phyloP scores from a whole-genome alignment of 495 filamentous ascomycete genomes.

The Penicillium daleae region DNA sequence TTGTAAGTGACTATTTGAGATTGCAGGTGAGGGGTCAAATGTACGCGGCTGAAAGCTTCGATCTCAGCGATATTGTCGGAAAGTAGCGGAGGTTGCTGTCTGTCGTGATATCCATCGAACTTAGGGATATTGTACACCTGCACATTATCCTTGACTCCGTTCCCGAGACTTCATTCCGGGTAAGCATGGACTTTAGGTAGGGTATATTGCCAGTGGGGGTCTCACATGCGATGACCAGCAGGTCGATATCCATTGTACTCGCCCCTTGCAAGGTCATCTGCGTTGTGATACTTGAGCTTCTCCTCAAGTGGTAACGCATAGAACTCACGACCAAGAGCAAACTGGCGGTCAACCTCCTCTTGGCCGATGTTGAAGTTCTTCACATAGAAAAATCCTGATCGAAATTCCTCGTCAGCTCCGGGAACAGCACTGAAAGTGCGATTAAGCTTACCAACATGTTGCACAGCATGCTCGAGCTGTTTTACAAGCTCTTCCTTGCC shows the following conservation, averaged over 20 bases:
- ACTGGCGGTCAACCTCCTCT: constrained; percentile 60
- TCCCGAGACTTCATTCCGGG: constrained; percentile 36
- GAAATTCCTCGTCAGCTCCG: not conserved
- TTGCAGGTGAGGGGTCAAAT: not conserved
- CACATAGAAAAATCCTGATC: constrained; percentile 57
- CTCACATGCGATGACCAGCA: constrained; percentile 49
- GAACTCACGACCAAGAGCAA: constrained; percentile 57
- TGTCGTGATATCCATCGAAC: constrained; percentile 48
- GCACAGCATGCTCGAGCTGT: constrained; percentile 61
- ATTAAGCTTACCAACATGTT: constrained; percentile 48
- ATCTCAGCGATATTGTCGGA: constrained; percentile 36
- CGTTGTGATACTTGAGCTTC: constrained; percentile 53
- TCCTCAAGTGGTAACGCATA: constrained; percentile 59
- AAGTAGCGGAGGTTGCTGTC: constrained; percentile 44
- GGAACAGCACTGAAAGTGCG: not conserved
- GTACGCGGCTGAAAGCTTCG: constrained; percentile 49
- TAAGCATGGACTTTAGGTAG: not conserved
- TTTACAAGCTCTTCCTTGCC: constrained; percentile 58
- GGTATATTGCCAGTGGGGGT: not conserved
- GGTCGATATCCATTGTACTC: constrained; percentile 51
- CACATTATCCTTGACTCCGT: constrained; percentile 53
- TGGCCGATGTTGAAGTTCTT: constrained; percentile 58
- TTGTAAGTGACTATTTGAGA: not conserved
- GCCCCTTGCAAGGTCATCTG: constrained; percentile 34
- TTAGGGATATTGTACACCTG: constrained; percentile 58